Evolutionary conservation across 441 rosid species (phyloP).

Genomic region (Populus hybrid): DNA sequence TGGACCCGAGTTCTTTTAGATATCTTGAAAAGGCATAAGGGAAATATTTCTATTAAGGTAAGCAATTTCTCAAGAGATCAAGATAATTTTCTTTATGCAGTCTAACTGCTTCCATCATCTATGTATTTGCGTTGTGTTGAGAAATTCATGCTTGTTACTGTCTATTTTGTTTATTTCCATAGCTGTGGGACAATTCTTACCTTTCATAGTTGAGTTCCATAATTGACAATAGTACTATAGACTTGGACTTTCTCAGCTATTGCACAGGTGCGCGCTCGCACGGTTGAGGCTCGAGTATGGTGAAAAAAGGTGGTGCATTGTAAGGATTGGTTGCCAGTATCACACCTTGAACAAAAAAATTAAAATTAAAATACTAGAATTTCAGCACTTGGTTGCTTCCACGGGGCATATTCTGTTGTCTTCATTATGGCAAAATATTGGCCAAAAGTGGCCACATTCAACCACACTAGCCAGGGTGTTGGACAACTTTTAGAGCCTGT

Average conservation of each 20-base stretch:
- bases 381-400: neutral
- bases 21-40: conserved; percentile 96
- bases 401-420: neutral
- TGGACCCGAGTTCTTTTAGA: conserved; percentile 97
- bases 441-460: neutral
- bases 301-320: neutral
- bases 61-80: neutral
- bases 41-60: conserved; percentile 97
- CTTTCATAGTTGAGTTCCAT: neutral
- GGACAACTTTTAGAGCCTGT: neutral
- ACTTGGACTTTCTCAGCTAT: neutral
- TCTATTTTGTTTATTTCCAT: neutral
- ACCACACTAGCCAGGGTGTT: neutral
- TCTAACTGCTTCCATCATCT: conserved; percentile 3
- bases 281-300: neutral
- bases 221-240: neutral
- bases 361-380: neutral
- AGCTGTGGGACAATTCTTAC: too few relatives aligned
- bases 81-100: neutral
- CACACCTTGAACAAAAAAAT: neutral
- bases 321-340: neutral
- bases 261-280: neutral
- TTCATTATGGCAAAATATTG: neutral
- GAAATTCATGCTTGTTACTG: neutral
- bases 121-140: neutral